Conservation (phyloP, 2,329 filamentous ascomycete species). For the Herpomyces periplanetae region DNA sequence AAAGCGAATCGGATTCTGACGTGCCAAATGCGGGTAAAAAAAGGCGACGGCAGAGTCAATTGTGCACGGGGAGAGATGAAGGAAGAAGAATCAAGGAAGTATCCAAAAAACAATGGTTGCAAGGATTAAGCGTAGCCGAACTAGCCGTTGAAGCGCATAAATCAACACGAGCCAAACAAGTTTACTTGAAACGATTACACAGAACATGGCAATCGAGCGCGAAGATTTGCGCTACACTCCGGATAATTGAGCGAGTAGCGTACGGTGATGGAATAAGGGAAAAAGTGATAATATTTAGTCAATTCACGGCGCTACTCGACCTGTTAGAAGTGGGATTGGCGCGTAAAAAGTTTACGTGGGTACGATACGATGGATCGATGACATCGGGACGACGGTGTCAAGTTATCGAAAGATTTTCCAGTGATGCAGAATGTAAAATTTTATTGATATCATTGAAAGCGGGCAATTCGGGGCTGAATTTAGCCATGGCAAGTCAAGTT, state of each 20-base stretch:
- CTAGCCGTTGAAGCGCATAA: slow-evolving; percentile 24
- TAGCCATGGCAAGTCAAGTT: slow-evolving; percentile 42
- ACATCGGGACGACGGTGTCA: slow-evolving; percentile 20
- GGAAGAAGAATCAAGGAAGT: slow-evolving; percentile 8
- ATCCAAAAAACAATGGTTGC: no score
- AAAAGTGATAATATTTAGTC: slow-evolving; percentile 46
- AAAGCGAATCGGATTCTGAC: slow-evolving; percentile 10
- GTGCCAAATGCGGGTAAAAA: slow-evolving; percentile 8
- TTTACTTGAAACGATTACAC: slow-evolving; percentile 25
- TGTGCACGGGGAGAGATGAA: slow-evolving; percentile 6
- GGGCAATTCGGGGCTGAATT: slow-evolving; percentile 49
- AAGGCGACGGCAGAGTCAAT: slow-evolving; percentile 3
- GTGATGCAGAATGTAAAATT: slow-evolving; percentile 16
- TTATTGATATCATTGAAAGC: slow-evolving; percentile 45
- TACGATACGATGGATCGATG: slow-evolving; percentile 43
- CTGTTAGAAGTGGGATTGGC: slow-evolving; percentile 30
- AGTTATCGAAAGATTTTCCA: slow-evolving; percentile 24
- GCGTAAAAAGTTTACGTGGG: slow-evolving; percentile 16
- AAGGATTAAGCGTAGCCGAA: slow-evolving; percentile 18
- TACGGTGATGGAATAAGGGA: slow-evolving; percentile 16
- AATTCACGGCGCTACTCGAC: slow-evolving; percentile 41
- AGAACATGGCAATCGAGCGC: slow-evolving; percentile 31
- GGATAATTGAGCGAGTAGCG: slow-evolving; percentile 16
- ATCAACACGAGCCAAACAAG: slow-evolving; percentile 21
- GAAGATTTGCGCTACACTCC: slow-evolving; percentile 27